A percentile compares a stretch with the other conserved stretches of the same genome.
phyloP scores from a whole-genome alignment of 2,329 filamentous ascomycete genomes.

The Trichophyton verrucosum region DNA sequence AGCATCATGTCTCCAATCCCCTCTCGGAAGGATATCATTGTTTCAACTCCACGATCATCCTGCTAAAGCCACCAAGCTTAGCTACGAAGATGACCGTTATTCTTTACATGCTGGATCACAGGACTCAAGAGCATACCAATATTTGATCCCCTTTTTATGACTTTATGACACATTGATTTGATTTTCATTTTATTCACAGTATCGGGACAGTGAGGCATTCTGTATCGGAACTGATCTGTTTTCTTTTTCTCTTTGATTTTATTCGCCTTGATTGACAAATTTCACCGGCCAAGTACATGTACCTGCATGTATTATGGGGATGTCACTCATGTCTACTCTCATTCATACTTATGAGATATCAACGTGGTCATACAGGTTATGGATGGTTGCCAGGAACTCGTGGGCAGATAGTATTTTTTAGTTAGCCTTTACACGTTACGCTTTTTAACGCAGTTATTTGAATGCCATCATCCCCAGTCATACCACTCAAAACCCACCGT shows the following conservation, averaged over 20 bases:
- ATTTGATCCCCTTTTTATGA: neutral
- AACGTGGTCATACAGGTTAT: neutral
- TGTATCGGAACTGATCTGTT: neutral
- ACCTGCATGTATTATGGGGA: neutral
- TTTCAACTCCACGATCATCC: constrained; percentile 26
- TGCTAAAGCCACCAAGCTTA: constrained; percentile 11
- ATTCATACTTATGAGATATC: neutral
- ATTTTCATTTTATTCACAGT: neutral
- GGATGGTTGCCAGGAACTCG: neutral
- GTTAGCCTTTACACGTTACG: neutral
- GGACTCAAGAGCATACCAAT: neutral
- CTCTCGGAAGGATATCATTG: constrained; percentile 27
- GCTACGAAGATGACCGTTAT: neutral
- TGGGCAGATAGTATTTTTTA: neutral
- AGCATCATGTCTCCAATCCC: constrained; percentile 28
- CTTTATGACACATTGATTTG: neutral
- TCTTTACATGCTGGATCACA: neutral
- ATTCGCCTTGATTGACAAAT: neutral
- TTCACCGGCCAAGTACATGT: neutral
- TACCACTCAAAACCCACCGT: neutral
- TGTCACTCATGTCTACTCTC: neutral
- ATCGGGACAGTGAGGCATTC: neutral
- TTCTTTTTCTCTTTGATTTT: constrained; percentile 1
- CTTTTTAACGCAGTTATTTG: neutral
- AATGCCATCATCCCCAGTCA: neutral